Evolutionary conservation across 257 asterid species (phyloP).

Genomic region (Ilex aquifolium): DNA sequence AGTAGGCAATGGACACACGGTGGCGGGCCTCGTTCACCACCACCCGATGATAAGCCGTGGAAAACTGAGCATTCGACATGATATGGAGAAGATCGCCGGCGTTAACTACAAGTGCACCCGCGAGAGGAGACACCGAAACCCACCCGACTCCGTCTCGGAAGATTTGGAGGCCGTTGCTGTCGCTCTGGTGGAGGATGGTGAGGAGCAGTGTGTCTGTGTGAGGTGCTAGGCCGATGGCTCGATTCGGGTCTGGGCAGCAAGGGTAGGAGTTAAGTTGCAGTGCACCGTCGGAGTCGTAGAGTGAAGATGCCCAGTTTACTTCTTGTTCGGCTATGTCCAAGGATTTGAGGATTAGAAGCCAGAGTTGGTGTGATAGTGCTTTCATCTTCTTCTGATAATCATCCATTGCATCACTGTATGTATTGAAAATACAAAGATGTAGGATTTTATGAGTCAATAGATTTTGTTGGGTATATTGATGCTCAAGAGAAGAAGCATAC

Average conservation of each 20-base stretch:
- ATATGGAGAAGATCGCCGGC: conserved; percentile 72
- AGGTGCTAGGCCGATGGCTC: conserved; percentile 68
- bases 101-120: conserved; percentile 54
- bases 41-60: conserved; percentile 48
- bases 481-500: too few relatives aligned
- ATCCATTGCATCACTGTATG: conserved; percentile 55
- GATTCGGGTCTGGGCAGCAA: conserved; percentile 66
- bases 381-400: conserved; percentile 55
- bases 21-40: conserved; percentile 43
- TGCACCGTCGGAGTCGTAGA: conserved; percentile 25
- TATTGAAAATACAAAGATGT: background rate
- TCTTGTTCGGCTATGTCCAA: conserved; percentile 35
- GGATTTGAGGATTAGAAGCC: conserved; percentile 38
- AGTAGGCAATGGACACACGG: conserved; percentile 49
- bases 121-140: conserved; percentile 36
- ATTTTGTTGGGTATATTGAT: too few relatives aligned
- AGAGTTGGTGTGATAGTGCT: conserved; percentile 38
- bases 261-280: conserved; percentile 83
- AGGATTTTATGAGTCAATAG: too few relatives aligned
- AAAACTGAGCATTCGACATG: conserved; percentile 48
- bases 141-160: conserved; percentile 47
- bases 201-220: conserved; percentile 75
- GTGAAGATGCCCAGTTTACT: conserved; percentile 5
- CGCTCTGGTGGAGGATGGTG: conserved; percentile 71
- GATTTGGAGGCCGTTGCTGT: conserved; percentile 59